Evolutionary conservation across 352 stramenopile species (phyloP), one percentile per base, ranked within the genome.

Genomic region (Phytophthora tentaculata): DNA sequence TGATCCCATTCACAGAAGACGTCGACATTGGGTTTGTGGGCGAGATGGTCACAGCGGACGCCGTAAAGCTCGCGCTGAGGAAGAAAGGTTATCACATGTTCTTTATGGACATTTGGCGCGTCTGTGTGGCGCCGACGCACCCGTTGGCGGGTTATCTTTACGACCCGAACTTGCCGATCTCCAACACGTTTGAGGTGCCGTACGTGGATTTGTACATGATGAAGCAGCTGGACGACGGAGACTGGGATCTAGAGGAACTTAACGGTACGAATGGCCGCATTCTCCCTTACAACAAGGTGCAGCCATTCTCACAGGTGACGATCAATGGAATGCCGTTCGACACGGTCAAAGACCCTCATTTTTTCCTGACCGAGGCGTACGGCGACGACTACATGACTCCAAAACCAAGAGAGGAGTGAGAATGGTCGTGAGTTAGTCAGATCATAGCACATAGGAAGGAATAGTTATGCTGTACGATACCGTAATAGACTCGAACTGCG

Each of bases 1-100:
- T 77, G 39, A 84, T 87, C 63, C 69, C 79, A 2, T 88, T 80
- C 69, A 86, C 80, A 1, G 77, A 85, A 53, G 80, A 88, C 65
- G 71, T 67, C 17, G 80, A 88, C 47, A 65, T 88, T 19, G 77
- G 69, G 0, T 84, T 76, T 60, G 61, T 68, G 9, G 53, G 69
- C 17, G 29, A 61, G 9, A 28, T 68, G 52, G 10, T 51, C 22
- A 19, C 61, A 12, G 53, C 35, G 14, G 39, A 61, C 23, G 35
- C 60, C 17, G 45, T 71, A 13, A 47, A 49, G 32, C 45, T 35
- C 39, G 37, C 48, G 8, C 52, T 71, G 72, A 61, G 58, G 47
- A 39, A 23, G 24, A 81, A 79, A 53, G 79, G 79, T 16, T 88
- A 85, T 66, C 77, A 84, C 51, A 67, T 88, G 60, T 85, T 80